These are phyloP conservation scores for Salvia rosmarinus DNA, from an alignment of 257 asterid species.

Conservation along the genomic window DNA sequence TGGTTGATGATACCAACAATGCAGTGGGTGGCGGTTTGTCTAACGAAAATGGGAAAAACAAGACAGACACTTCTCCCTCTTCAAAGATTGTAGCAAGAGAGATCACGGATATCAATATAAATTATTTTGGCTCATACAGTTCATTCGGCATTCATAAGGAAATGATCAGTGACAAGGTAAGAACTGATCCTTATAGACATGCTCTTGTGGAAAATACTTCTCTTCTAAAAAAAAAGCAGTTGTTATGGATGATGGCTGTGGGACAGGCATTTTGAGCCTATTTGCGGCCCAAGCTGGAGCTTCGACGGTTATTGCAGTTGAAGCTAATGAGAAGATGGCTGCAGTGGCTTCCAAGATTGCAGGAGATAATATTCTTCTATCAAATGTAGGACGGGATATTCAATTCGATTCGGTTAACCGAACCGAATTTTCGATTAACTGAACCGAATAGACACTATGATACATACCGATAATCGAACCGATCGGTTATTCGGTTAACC, in stretches of 20 bases:
- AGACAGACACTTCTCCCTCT: conserved; percentile 33
- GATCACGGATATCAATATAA: conserved; percentile 57
- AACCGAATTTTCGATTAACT: too few species aligned
- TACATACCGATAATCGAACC: too few species aligned
- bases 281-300: conserved; percentile 99
- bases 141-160: conserved; percentile 94
- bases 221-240: conserved; percentile 68
- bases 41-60: conserved; percentile 26
- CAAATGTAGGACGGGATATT: too few species aligned
- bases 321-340: conserved; percentile 96
- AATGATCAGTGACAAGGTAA: conserved; percentile 95
- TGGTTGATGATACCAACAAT: conserved; percentile 30
- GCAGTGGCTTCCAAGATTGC: conserved; percentile 88
- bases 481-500: too few species aligned
- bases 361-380: conserved; percentile 68
- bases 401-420: too few species aligned
- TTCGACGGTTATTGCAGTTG: conserved; percentile 79
- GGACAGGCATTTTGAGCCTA: conserved; percentile 94
- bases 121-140: conserved; percentile 82
- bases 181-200: conserved; percentile 85
- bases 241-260: conserved; percentile 97
- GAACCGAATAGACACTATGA: too few species aligned
- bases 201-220: conserved; percentile 89
- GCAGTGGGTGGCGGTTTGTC: conserved; percentile 32
- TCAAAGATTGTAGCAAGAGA: conserved; percentile 44